These are phyloP conservation scores for Dimocarpus longan DNA, from an alignment of 345 rosid genomes.

Conservation along the genomic window DNA sequence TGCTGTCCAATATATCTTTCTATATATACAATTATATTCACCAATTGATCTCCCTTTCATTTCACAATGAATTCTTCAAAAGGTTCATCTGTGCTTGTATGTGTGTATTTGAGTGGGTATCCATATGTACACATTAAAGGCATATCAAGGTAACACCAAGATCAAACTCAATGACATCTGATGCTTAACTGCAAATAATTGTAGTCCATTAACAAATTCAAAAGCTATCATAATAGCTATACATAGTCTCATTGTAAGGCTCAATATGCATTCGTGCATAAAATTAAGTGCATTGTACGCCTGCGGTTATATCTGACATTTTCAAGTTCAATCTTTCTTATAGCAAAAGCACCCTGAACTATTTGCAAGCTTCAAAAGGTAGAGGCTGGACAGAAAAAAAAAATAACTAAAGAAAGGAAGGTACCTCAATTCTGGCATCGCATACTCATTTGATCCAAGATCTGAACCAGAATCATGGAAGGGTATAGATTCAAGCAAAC, in stretches of 20 bases:
- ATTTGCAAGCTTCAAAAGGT: constrained; percentile 6
- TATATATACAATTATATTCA: neutral
- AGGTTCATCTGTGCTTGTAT: neutral
- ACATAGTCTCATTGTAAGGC: neutral
- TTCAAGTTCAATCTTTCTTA: neutral
- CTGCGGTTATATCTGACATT: neutral
- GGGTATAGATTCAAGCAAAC: constrained; percentile 84
- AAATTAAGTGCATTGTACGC: neutral
- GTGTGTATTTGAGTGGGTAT: neutral
- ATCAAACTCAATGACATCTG: neutral
- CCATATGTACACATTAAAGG: neutral
- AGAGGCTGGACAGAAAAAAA: neutral
- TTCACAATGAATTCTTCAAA: neutral
- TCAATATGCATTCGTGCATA: neutral
- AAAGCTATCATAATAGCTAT: neutral
- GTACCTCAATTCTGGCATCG: constrained; percentile 66
- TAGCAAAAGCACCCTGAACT: neutral
- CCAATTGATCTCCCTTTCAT: neutral
- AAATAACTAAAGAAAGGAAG: constrained; percentile 19
- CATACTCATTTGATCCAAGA: constrained; percentile 57
- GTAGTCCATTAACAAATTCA: neutral
- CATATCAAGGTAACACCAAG: neutral
- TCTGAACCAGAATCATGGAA: constrained; percentile 64
- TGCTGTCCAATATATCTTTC: neutral
- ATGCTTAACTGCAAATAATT: neutral